A percentile compares a stretch with the other conserved stretches of the same genome.
phyloP scores from a whole-genome alignment of 192 early-diverging fungal species.

The Gryganskiella cystojenkinii region DNA sequence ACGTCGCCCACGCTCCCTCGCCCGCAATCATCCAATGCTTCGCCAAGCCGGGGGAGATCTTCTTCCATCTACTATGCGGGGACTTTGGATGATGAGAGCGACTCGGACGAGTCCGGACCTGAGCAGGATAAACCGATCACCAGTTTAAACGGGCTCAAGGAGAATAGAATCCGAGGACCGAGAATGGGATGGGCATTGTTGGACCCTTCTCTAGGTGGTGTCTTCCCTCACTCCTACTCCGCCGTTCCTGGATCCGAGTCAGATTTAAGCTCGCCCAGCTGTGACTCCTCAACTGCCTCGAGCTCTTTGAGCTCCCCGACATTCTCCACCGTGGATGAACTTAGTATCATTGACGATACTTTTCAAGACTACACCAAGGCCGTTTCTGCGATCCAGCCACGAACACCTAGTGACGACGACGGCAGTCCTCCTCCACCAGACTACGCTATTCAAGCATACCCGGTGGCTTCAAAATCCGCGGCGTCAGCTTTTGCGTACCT shows the following conservation, averaged over 20 bases:
- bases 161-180: conserved; percentile 35
- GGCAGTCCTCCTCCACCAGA: background rate
- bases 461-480: background rate
- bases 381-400: no score
- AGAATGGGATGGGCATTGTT: conserved; percentile 29
- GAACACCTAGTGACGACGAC: background rate
- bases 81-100: conserved; percentile 9
- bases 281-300: conserved; percentile 19
- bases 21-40: background rate
- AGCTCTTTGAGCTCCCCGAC: conserved; percentile 22
- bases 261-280: conserved; percentile 17
- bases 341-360: background rate
- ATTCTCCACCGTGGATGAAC: background rate
- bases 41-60: conserved; percentile 22
- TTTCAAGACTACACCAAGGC: background rate
- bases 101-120: conserved; percentile 1
- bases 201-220: conserved; percentile 24
- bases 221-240: conserved; percentile 26
- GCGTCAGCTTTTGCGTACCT: conserved; percentile 18
- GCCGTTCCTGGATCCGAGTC: conserved; percentile 24
- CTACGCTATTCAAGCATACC: background rate
- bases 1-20: conserved; percentile 6
- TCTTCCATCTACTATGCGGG: conserved; percentile 40
- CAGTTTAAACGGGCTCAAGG: conserved; percentile 33
- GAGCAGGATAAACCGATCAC: conserved; percentile 40